Base-by-base conservation (phyloP, 148 eudicot genomes). In the Fagopyrum homotropicum region DNA sequence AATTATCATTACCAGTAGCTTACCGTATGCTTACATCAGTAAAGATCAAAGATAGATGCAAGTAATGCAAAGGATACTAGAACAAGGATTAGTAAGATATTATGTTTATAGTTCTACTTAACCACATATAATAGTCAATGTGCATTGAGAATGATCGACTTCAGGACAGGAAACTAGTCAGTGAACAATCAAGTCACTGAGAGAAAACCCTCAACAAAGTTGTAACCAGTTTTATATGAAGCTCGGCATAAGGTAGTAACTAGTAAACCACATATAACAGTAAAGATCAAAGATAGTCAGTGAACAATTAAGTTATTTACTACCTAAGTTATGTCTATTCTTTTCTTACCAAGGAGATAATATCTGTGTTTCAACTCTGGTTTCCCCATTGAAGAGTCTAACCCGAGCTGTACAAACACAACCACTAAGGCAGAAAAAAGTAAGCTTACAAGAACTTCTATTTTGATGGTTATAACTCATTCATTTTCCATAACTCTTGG, bases 311-410 rank as follows among this genome's bases (percentile, higher is more conserved):
- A 35, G 40, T 35, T 35, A 35, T 35, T 35, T 35, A 35, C 69
- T 29, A 63, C 69, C 30, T 29, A 5, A 63, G 7, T 30, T 7
- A 10, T 10, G 40, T 30, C 10, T 11, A 11, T 29, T 22, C 8
- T 57, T 17, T 19, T 30, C 63, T 63, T 14, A 12, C 74, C 50
- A 72, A 30, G n/a, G 26, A 16, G 19, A 54, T 77, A 11, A 35
- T 61, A 66, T 79, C 81, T 45, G 75, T 78, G 73, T 59, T 75
- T 76, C 45, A 73, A 17, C 45, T 78, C 60, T 60, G 22, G 35
- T 45, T 78, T 72, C 61, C 73, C 79, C 17, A 26, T 48, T 29
- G n/a, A 51, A 75, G 54, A 72, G 43, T 75, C 64, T 40, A 57
- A 51, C 77, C 81, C 79, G 79, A n/a, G 45, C 69, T 29, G 45